Evolutionary conservation across 2,329 filamentous ascomycete species (phyloP), one percentile per base, ranked within the genome.

Genomic region (Claviceps sp.): DNA sequence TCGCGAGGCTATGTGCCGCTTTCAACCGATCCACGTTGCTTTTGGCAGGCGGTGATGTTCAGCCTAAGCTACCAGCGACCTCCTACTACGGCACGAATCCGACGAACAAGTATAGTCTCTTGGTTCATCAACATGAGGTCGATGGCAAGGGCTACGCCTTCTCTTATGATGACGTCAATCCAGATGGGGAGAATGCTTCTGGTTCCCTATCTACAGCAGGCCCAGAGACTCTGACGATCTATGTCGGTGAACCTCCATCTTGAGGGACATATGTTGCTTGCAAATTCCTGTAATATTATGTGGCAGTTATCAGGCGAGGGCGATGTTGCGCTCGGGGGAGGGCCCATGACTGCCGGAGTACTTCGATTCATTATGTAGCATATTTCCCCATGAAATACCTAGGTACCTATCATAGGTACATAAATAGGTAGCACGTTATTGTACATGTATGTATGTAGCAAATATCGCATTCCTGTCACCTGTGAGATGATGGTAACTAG

Each of bases 161-260:
- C 60, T 72, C 82, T 0, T 86, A 84, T 57, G 82, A 86, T 59
- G 82, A 86, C 60, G 82, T 86, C 17, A 77, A 78, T 51, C 75
- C 79, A 0, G 68, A 72, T 53, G 77, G 73, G 17, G 67, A 72
- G 55, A 78, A 83, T 60, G 75, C 77, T 3, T 68, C 68, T 1
- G 68, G 66, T 0, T 54, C 61, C 14, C 60, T 69, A 16, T 49
- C 59, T 0, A 63, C 63, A 1, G 59, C 57, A 1, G 53, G 47
- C 9, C 60, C 62, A 0, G 52, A 60, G 3, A 57, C 47, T 13
- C 52, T 68, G 52, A 64, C 59, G 1, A 56, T 69, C 20, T 67
- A 58, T 34, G 51, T 65, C 7, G 64, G 64, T 34, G 53, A 37
- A 36, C 54, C 59, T 9, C 56, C 53, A 4, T 17, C 26, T n/a